These are phyloP conservation scores for Hirschfeldia incana DNA, from an alignment of 345 rosid genomes.

Conservation along the genomic window DNA sequence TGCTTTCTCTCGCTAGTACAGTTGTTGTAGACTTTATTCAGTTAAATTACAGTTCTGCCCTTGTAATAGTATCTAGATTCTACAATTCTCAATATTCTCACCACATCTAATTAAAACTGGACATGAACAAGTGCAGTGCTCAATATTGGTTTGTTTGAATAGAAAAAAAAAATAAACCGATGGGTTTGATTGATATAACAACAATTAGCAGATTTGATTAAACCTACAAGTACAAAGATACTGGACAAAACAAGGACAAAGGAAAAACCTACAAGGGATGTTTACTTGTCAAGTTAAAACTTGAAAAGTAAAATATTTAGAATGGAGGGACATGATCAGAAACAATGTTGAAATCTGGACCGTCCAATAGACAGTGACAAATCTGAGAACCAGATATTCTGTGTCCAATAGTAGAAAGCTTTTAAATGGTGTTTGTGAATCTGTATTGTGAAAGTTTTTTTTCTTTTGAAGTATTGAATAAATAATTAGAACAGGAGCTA, in stretches of 20 bases:
- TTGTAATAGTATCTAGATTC: neutral
- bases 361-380: slow-evolving; percentile 49
- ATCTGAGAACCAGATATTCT: slow-evolving; percentile 43
- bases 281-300: neutral
- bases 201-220: neutral
- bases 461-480: neutral
- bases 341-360: slow-evolving; percentile 41
- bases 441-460: slow-evolving; percentile 6
- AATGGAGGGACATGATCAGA: slow-evolving; percentile 40
- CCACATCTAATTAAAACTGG: neutral
- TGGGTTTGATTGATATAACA: neutral
- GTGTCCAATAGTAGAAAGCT: slow-evolving; percentile 39
- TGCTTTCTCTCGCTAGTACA: slow-evolving; percentile 32
- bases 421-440: slow-evolving; percentile 23
- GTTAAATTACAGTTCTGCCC: slow-evolving; percentile 2
- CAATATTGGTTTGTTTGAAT: neutral
- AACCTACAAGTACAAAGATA: neutral
- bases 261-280: neutral
- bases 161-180: neutral
- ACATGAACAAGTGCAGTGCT: neutral
- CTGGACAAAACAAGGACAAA: neutral
- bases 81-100: neutral
- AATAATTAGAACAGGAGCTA: slow-evolving; percentile 39
- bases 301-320: neutral
- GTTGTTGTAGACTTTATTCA: slow-evolving; percentile 33